phyloP scores from a whole-genome alignment of 495 filamentous ascomycete genomes.

The Penicillium macrosclerotiorum region DNA sequence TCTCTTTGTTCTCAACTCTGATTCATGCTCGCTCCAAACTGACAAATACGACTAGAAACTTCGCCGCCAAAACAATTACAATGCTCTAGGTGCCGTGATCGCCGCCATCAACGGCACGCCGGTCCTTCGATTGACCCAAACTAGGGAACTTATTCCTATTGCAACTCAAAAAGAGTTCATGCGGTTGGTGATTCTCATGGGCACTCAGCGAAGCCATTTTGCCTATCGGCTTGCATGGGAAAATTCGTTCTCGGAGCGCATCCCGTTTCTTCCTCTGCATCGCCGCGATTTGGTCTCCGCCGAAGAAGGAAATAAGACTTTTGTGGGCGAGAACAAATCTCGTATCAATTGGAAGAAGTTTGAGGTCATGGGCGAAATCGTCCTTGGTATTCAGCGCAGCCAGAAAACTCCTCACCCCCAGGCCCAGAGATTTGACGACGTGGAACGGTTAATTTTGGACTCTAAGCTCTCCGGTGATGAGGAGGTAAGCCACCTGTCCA shows the following conservation, averaged over 20 bases:
- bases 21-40: neutral
- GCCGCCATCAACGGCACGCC: constrained; percentile 88
- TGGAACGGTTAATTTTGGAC: constrained; percentile 72
- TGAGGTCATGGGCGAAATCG: constrained; percentile 89
- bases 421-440: constrained; percentile 61
- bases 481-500: constrained; percentile 34
- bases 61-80: constrained; percentile 94
- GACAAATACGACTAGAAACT: constrained; percentile 54
- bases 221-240: constrained; percentile 96
- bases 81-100: constrained; percentile 86
- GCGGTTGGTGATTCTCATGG: constrained; percentile 87
- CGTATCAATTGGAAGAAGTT: constrained; percentile 98
- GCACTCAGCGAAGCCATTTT: constrained; percentile 83
- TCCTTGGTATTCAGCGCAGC: constrained; percentile 85
- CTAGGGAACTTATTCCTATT: constrained; percentile 69
- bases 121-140: constrained; percentile 81
- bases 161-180: constrained; percentile 77
- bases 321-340: constrained; percentile 68
- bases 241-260: constrained; percentile 83
- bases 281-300: constrained; percentile 85
- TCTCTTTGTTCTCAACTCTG: neutral
- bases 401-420: constrained; percentile 81
- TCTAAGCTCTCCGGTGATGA: constrained; percentile 51
- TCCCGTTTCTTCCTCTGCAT: constrained; percentile 93
- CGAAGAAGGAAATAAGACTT: constrained; percentile 88